Conservation (phyloP, 352 stramenopile species). For the Phytophthora aleatoria region DNA sequence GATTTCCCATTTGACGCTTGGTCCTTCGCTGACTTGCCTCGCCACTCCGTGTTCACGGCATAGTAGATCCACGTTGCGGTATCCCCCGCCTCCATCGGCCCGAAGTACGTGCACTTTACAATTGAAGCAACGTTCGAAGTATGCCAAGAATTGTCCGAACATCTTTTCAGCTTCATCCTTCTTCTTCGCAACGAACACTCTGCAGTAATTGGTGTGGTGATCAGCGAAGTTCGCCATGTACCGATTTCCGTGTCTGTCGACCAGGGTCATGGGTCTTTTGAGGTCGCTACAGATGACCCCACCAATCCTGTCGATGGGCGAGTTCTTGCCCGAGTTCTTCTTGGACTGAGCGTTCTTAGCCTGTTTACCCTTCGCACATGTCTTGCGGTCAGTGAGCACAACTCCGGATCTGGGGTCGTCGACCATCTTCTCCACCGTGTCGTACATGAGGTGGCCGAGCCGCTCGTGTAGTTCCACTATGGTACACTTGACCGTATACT, state of each 20-base stretch:
- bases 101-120: constrained; percentile 13
- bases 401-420: not conserved
- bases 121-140: constrained; percentile 7
- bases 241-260: constrained; percentile 2
- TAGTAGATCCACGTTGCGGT: too few relatives aligned
- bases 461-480: constrained; percentile 4
- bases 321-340: constrained; percentile 9
- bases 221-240: constrained; percentile 23
- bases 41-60: constrained; percentile 4
- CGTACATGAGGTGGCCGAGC: constrained; percentile 6
- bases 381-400: not conserved
- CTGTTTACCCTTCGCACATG: constrained; percentile 17
- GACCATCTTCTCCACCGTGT: not conserved
- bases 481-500: not conserved
- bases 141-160: constrained; percentile 11
- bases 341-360: not conserved
- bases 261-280: constrained; percentile 7
- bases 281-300: constrained; percentile 17
- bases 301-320: constrained; percentile 15
- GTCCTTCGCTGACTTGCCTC: constrained; percentile 31
- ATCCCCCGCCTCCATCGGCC: constrained; percentile 16
- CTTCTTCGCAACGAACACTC: constrained; percentile 15
- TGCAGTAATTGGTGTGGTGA: constrained; percentile 14
- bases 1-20: constrained; percentile 36
- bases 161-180: constrained; percentile 10